phyloP scores from a whole-genome alignment of 129 eudicot genomes.

The Scalesia atractyloides region DNA sequence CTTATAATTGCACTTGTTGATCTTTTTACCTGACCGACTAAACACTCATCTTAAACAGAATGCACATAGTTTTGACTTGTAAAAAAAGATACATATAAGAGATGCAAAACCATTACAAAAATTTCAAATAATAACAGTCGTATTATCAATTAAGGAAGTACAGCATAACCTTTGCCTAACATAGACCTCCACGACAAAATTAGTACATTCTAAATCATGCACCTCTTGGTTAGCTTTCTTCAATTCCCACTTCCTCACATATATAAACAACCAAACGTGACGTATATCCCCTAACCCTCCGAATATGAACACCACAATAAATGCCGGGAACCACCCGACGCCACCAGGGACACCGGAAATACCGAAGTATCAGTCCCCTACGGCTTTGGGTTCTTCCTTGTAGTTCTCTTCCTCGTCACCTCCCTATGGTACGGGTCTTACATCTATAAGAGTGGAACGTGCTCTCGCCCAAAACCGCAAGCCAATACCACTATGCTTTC shows the following conservation, averaged over 20 bases:
- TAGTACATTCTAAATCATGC: no score
- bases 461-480: conserved; percentile 4
- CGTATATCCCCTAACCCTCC: background rate
- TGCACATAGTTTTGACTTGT: no score
- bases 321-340: conserved; percentile 19
- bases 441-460: conserved; percentile 17
- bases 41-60: no score
- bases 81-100: no score
- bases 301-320: conserved; percentile 22
- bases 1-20: no score
- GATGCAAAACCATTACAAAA: background rate
- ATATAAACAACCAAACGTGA: background rate
- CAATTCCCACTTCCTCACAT: background rate
- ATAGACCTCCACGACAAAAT: no score
- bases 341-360: background rate
- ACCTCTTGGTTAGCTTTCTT: no score
- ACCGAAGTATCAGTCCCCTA: background rate
- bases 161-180: no score
- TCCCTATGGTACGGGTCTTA: conserved; percentile 33
- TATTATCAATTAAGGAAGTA: no score
- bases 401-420: conserved; percentile 29
- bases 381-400: conserved; percentile 24
- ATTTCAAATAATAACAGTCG: no score
- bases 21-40: no score
- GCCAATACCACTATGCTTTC: background rate